A percentile compares a stretch with the other conserved stretches of the same genome.
Conservation (phyloP, 2,329 filamentous ascomycete genomes). For the Ustulina deusta region DNA sequence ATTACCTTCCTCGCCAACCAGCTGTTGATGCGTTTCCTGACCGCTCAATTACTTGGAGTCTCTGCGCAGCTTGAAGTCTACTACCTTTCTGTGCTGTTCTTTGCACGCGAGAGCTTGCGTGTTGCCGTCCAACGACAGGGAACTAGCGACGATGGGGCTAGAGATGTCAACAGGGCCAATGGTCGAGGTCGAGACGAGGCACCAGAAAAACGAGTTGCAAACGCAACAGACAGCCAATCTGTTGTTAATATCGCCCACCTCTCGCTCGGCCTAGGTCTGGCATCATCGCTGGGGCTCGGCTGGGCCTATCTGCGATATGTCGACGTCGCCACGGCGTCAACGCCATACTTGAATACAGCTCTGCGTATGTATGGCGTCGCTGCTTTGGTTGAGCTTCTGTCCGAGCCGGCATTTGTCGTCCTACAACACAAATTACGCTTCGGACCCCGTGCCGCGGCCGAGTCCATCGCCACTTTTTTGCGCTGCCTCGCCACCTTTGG, state of each 20-base stretch:
- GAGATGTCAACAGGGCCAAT: neutral
- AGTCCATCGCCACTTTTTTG: constrained; percentile 82
- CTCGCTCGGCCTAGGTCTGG: constrained; percentile 74
- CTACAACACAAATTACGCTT: constrained; percentile 86
- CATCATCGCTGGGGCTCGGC: constrained; percentile 73
- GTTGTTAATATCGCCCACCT: constrained; percentile 91
- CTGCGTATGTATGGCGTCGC: constrained; percentile 68
- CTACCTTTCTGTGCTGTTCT: constrained; percentile 92
- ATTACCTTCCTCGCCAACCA: constrained; percentile 95
- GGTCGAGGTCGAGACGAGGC: neutral
- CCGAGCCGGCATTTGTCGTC: constrained; percentile 90
- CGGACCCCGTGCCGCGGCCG: constrained; percentile 81
- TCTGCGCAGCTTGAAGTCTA: constrained; percentile 93
- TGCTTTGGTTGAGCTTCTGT: constrained; percentile 78
- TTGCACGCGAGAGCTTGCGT: constrained; percentile 89
- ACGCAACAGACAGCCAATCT: constrained; percentile 69
- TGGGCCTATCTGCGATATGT: constrained; percentile 73
- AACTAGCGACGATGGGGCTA: neutral
- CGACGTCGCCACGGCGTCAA: constrained; percentile 61
- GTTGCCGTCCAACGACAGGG: constrained; percentile 88
- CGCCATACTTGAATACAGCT: constrained; percentile 71
- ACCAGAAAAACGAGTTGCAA: constrained; percentile 30
- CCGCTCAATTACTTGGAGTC: constrained; percentile 84
- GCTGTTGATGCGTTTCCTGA: constrained; percentile 86
- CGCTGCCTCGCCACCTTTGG: constrained; percentile 82